Evolutionary conservation across 2,329 filamentous ascomycete genomes (phyloP), one percentile per base, ranked within the genome.

Genomic region (Dichotomopilus funicola): DNA sequence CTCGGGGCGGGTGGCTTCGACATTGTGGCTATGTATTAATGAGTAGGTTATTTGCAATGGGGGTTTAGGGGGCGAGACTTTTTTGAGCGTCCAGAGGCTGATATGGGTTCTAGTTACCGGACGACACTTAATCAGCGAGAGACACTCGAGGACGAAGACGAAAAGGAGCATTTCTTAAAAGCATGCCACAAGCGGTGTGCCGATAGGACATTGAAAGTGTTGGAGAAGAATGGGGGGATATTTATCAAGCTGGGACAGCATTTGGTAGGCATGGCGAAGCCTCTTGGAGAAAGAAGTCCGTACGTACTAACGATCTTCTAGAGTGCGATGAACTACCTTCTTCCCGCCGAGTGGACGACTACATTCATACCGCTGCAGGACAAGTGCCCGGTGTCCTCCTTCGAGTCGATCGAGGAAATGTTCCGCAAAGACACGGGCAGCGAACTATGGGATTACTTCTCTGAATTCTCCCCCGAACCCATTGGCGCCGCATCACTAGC

Each of bases 211-310:
- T 75, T 97, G 43, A 81, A 79, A 55, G 91, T 95, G 1, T 75
- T 97, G 61, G 94, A 99, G 77, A 90, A 89, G 77, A 97, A 96
- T 71, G 94, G 95, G 33, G 95, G 92, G 34, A 96, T 99, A 61
- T 99, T 97, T 65, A 97, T 99, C 70, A 99, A 99, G 73, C 76
- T 99, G 41, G 94, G 94, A 6, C 94, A 99, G 66, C 94, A 99
- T 72, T 72, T 99, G 72, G 84, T 86, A 76, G 43, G 72, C 10
- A 11, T 12, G 43, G 27, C 6, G 35, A n/a, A 2, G n/a, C 37
- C 9, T 13, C 1, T 5, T 11, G 6, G 7, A 7, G 27, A 19
- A 12, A 6, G 12, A 6, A 13, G 36, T 31, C 44, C 4, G 31
- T 57, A 45, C 66, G 71, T 49, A 67, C 58, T 42, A 50, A 67